Base-by-base conservation (phyloP, 306 rosid genomes). In the Quercus agrifolia region DNA sequence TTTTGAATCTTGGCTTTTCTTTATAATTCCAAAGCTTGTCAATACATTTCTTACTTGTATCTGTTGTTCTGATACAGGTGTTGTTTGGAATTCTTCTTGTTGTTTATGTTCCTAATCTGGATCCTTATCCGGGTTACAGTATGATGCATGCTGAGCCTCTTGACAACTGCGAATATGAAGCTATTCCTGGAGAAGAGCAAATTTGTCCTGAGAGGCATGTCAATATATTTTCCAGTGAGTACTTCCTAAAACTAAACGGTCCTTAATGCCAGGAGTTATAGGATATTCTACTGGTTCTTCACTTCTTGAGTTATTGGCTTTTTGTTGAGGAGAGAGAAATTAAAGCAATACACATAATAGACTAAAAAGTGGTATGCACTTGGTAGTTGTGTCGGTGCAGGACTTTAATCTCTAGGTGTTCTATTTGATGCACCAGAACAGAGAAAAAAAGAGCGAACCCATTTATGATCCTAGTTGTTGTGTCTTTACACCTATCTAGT, bases 181-280 rank as follows among this genome's bases (percentile, higher is more conserved):
- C 83, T 73, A 85, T 92, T 78, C 79, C 85, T 58, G 94, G 86
- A 56, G 93, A 83, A 80, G 93, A 92, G 59, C 84, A 89, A 80
- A 89, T 90, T 77, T 94, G 30, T 86, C 98, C 97, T 3, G 98
- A 94, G 84, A 86, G 90, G 79, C 81, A 70, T 33, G 91, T 59
- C 56, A 87, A 62, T 78, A 2, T 92, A 51, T 82, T 90, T 75
- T 92, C 98, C 51, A 90, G 98, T 94, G 78, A 84, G 97, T 82
- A 56, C 71, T 57, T 62, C 73, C 28, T 10, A 28, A 80, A 80
- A 66, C 73, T 49, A 52, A 21, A 28, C 4, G 14, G 31, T 74
- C 72, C 25, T 73, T 55, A 61, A 69, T 70, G 21, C 21, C 30
- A 3, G 21, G 68, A 61, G 56, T 69, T 14, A n/a, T 46, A 13